Percentiles rank a stretch among this genome's conserved stretches.
Conservation (phyloP, 257 asterid species). For the Asclepias syriaca region DNA sequence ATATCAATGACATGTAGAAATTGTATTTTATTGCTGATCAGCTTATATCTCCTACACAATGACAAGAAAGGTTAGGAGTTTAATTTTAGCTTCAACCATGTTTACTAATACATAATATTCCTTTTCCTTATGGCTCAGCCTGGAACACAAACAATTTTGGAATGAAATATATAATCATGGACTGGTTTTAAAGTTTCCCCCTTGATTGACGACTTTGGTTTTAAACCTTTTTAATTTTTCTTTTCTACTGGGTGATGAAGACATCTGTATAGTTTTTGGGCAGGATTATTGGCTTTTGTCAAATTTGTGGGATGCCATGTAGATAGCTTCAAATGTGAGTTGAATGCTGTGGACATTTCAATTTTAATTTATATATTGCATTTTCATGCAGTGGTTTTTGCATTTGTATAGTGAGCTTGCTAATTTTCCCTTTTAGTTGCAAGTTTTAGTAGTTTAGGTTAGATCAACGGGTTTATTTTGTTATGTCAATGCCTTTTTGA, state of each 20-base stretch:
- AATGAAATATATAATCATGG: neutral
- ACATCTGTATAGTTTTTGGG: neutral
- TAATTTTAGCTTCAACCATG: neutral
- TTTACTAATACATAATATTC: neutral
- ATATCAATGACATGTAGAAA: neutral
- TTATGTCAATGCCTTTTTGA: neutral
- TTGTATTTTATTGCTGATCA: neutral
- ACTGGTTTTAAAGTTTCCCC: neutral
- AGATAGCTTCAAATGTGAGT: neutral
- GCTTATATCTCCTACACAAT: neutral
- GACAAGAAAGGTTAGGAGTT: neutral
- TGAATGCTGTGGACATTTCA: neutral
- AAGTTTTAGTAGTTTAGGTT: neutral
- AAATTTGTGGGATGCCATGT: neutral
- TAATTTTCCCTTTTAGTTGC: neutral
- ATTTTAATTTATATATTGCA: neutral
- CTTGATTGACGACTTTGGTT: neutral
- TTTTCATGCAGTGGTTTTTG: neutral
- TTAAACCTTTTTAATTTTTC: neutral
- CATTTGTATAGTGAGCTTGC: neutral
- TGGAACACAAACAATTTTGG: neutral
- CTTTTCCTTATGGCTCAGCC: neutral
- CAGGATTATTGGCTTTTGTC: neutral
- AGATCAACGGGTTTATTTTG: neutral
- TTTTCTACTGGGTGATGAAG: neutral